These are phyloP conservation scores for Scheffersomyces stipitis DNA, from an alignment of 805 yeast genomes.

Conservation along the genomic window DNA sequence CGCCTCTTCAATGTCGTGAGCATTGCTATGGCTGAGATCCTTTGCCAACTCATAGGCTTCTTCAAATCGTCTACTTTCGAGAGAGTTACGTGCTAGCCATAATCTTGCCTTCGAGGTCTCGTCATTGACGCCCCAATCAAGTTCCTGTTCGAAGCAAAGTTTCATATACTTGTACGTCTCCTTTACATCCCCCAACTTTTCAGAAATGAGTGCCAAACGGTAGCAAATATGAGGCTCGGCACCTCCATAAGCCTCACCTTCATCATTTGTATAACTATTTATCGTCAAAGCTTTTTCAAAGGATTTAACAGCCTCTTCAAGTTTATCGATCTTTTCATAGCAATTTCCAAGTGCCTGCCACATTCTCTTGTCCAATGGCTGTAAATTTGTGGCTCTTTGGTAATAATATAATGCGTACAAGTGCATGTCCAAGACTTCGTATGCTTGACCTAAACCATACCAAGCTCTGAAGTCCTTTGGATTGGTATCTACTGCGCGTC, in stretches of 20 bases:
- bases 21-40: constrained; percentile 65
- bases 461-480: constrained; percentile 91
- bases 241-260: constrained; percentile 36
- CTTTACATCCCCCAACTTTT: constrained; percentile 50
- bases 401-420: constrained; percentile 88
- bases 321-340: constrained; percentile 73
- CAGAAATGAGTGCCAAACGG: constrained; percentile 68
- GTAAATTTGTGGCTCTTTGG: constrained; percentile 84
- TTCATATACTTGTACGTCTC: constrained; percentile 65
- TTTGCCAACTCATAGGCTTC: constrained; percentile 73
- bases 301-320: constrained; percentile 73
- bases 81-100: constrained; percentile 79
- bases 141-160: constrained; percentile 63
- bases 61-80: constrained; percentile 55
- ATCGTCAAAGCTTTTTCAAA: constrained; percentile 73
- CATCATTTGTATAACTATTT: constrained; percentile 35
- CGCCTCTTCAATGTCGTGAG: constrained; percentile 88
- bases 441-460: constrained; percentile 98
- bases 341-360: constrained; percentile 96
- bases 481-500: constrained; percentile 90
- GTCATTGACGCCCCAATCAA: constrained; percentile 64
- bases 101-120: constrained; percentile 78
- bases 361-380: constrained; percentile 88
- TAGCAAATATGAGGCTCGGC: constrained; percentile 53
- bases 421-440: constrained; percentile 95